Percentiles rank a stretch among this genome's conserved stretches.
Evolutionary conservation across 352 stramenopile genomes (phyloP).

Genomic region (Phytophthora aleatoria): DNA sequence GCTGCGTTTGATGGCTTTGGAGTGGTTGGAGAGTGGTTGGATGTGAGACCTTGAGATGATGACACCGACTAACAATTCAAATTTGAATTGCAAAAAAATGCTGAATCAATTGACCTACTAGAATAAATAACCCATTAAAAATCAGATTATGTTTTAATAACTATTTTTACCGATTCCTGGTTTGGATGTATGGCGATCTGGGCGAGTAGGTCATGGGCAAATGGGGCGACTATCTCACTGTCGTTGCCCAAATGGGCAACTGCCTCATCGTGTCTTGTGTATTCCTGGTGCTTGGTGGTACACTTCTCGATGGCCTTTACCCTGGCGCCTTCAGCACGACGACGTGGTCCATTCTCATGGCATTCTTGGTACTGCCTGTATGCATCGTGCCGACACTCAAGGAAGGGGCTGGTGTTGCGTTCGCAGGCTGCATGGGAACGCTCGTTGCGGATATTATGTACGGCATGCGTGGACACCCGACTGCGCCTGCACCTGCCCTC

Average conservation of each 20-base stretch:
- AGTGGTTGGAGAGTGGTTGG: neutral
- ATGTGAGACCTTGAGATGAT: too few relatives aligned
- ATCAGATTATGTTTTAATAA: neutral
- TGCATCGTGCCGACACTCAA: constrained; percentile 28
- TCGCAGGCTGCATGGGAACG: constrained; percentile 37
- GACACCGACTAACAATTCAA: too few relatives aligned
- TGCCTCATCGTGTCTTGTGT: constrained; percentile 24
- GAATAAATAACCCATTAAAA: neutral
- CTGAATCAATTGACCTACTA: neutral
- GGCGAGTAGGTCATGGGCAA: constrained; percentile 26
- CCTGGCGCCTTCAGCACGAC: constrained; percentile 32
- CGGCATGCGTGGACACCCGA: constrained; percentile 27
- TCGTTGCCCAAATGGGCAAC: constrained; percentile 27
- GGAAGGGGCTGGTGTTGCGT: constrained; percentile 39
- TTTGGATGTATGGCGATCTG: constrained; percentile 23
- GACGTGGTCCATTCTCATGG: constrained; percentile 47
- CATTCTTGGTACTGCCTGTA: constrained; percentile 30
- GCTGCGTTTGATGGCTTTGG: neutral
- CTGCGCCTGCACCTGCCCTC: constrained; percentile 20
- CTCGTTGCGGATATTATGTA: constrained; percentile 37
- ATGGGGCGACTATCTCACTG: constrained; percentile 22
- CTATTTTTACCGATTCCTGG: neutral
- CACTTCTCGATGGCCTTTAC: constrained; percentile 42
- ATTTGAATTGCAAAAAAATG: neutral
- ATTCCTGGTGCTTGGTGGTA: constrained; percentile 48